Evolutionary conservation across 176 grass and related monocot species (phyloP).

Genomic region (Thalia dealbata): DNA sequence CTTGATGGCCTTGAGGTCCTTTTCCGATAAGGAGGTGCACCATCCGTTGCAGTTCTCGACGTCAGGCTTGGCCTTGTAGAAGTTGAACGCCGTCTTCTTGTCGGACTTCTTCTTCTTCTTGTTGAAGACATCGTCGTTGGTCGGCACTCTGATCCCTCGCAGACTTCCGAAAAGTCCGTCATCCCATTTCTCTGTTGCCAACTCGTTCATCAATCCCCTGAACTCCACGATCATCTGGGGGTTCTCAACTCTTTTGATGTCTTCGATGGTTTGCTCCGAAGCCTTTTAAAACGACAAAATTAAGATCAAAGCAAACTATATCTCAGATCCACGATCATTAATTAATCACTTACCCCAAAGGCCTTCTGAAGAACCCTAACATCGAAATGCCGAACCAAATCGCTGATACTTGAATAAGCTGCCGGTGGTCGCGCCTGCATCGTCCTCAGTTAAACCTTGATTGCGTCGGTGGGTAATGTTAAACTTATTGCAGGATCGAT

Average conservation of each 20-base stretch:
- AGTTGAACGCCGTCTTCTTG: slow-evolving; percentile 61
- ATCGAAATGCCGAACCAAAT: slow-evolving; percentile 55
- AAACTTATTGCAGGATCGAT: no score
- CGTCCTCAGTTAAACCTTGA: no score
- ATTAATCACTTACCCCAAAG: slow-evolving; percentile 49
- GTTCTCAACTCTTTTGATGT: slow-evolving; percentile 25
- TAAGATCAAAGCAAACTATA: not conserved
- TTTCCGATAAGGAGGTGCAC: slow-evolving; percentile 58
- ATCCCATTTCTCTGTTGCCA: slow-evolving; percentile 36
- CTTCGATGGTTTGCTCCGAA: slow-evolving; percentile 26
- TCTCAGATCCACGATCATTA: no score
- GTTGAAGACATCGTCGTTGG: slow-evolving; percentile 7
- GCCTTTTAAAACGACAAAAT: slow-evolving; percentile 12
- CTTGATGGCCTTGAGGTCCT: slow-evolving; percentile 39
- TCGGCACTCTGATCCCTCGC: slow-evolving; percentile 25
- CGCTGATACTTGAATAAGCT: slow-evolving; percentile 51
- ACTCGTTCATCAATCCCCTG: slow-evolving; percentile 19
- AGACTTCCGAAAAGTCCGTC: slow-evolving; percentile 42
- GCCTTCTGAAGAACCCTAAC: slow-evolving; percentile 39
- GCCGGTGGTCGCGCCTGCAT: slow-evolving; percentile 43
- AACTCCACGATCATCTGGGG: slow-evolving; percentile 44
- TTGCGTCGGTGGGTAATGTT: no score
- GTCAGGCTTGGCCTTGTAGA: slow-evolving; percentile 54
- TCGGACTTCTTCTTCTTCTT: slow-evolving; percentile 64
- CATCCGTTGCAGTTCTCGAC: slow-evolving; percentile 84